These are phyloP conservation scores for Ophiocordyceps robertsii DNA, from an alignment of 2,329 filamentous ascomycete genomes.

Conservation along the genomic window DNA sequence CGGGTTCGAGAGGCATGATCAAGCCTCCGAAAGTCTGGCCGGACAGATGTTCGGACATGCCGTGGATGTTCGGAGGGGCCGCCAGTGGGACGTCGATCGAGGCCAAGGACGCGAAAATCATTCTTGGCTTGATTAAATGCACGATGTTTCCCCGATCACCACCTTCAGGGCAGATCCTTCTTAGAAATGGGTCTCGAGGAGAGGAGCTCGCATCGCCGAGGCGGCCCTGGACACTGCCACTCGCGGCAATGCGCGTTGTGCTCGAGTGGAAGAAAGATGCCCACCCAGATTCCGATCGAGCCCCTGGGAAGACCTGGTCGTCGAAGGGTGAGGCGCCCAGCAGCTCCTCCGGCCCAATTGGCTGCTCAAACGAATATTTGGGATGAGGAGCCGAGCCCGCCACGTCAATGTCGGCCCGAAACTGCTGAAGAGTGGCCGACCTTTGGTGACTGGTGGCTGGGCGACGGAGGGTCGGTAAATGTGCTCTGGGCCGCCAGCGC, in stretches of 20 bases:
- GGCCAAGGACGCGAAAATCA: conserved; percentile 16
- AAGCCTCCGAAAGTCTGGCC: conserved; percentile 4
- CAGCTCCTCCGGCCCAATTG: conserved; percentile 15
- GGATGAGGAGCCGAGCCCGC: conserved; percentile 10
- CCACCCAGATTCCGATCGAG: conserved; percentile 22
- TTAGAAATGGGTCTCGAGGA: conserved; percentile 8
- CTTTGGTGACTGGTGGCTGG: conserved; percentile 72
- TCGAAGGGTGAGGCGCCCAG: conserved; percentile 13
- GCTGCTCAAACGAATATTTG: conserved; percentile 23
- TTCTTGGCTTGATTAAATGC: conserved; percentile 22
- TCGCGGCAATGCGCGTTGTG: conserved; percentile 13
- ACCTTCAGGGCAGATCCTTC: conserved; percentile 14
- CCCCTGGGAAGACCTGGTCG: neutral
- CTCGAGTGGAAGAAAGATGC: conserved; percentile 42
- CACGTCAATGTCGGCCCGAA: conserved; percentile 18
- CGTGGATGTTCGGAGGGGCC: conserved; percentile 11
- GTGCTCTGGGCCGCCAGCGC: conserved; percentile 40
- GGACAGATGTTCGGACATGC: conserved; percentile 3
- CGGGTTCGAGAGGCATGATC: conserved; percentile 15
- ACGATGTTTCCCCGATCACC: conserved; percentile 11
- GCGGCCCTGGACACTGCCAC: conserved; percentile 9
- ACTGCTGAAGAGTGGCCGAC: conserved; percentile 53
- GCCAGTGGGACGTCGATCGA: conserved; percentile 8
- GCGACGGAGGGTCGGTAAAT: conserved; percentile 52
- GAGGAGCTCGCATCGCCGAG: conserved; percentile 14